Evolutionary conservation across 257 asterid species (phyloP).

Genomic region (Nicotiana paniculata): DNA sequence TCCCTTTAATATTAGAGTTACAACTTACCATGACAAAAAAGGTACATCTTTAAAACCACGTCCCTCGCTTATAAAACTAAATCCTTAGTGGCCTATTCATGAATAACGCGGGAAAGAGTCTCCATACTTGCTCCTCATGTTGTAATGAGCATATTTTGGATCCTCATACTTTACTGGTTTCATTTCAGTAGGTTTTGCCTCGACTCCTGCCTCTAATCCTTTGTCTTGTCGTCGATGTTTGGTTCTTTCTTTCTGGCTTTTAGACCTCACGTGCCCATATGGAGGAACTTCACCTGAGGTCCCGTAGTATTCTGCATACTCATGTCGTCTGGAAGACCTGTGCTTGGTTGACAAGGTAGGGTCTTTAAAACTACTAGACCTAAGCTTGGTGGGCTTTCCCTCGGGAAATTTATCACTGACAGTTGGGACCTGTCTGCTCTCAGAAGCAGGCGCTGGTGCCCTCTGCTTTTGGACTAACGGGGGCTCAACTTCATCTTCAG

Average conservation of each 20-base stretch:
- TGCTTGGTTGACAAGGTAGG: slow-evolving; percentile 63
- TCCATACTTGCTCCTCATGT: slow-evolving; percentile 58
- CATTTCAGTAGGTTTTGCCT: slow-evolving; percentile 51
- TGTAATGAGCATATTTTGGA: slow-evolving; percentile 52
- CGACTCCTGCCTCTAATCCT: slow-evolving; percentile 45
- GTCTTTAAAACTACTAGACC: slow-evolving; percentile 58
- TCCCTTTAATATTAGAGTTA: not conserved
- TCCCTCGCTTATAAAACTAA: not conserved
- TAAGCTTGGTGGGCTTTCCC: slow-evolving; percentile 48
- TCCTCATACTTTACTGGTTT: slow-evolving; percentile 46
- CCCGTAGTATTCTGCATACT: slow-evolving; percentile 68
- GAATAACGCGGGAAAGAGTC: slow-evolving; percentile 20
- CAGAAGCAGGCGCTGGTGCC: slow-evolving; percentile 48
- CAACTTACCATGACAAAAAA: slow-evolving; percentile 2
- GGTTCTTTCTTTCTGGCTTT: slow-evolving; percentile 72
- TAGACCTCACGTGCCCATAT: slow-evolving; percentile 49
- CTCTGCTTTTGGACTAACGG: slow-evolving; percentile 49
- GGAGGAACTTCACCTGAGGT: slow-evolving; percentile 55
- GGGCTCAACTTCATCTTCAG: slow-evolving; percentile 68
- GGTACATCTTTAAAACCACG: not conserved
- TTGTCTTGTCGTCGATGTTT: slow-evolving; percentile 74
- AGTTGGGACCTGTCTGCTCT: slow-evolving; percentile 46
- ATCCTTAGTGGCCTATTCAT: not conserved
- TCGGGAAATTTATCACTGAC: slow-evolving; percentile 46
- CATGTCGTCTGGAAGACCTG: slow-evolving; percentile 83